Conservation (phyloP, 352 stramenopile genomes). For the Nothophytophthora sp. region DNA sequence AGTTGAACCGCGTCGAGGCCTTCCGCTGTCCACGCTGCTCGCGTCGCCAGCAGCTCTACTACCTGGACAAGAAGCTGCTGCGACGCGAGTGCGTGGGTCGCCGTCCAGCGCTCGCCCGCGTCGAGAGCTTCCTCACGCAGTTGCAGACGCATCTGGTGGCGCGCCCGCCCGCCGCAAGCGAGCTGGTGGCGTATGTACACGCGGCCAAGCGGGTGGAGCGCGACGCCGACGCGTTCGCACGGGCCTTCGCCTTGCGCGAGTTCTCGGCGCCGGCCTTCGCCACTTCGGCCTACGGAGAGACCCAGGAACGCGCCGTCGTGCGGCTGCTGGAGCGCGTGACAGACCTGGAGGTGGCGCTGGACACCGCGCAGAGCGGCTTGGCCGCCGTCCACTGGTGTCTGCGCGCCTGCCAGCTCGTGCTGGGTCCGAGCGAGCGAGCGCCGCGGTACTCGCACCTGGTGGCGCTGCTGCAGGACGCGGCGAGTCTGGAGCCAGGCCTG, state of each 20-base stretch:
- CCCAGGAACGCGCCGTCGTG: conserved; percentile 26
- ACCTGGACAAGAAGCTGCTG: conserved; percentile 63
- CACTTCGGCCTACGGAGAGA: conserved; percentile 34
- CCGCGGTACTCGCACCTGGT: conserved; percentile 75
- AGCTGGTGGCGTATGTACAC: conserved; percentile 59
- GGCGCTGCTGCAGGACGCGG: conserved; percentile 56
- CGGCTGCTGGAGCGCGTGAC: conserved; percentile 65
- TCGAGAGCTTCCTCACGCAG: conserved; percentile 59
- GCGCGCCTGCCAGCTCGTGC: conserved; percentile 64
- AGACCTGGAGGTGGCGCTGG: conserved; percentile 55
- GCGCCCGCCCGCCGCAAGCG: conserved; percentile 42
- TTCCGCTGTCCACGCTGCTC: conserved; percentile 76
- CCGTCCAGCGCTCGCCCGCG: conserved; percentile 46
- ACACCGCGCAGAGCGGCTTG: conserved; percentile 51
- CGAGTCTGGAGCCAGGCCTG: conserved; percentile 42
- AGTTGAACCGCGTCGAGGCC: conserved; percentile 65
- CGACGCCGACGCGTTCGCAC: conserved; percentile 35
- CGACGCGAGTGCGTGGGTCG: conserved; percentile 42
- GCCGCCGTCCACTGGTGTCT: conserved; percentile 79
- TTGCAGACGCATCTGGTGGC: conserved; percentile 59
- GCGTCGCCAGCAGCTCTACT: conserved; percentile 66
- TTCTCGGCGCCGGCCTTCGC: conserved; percentile 58
- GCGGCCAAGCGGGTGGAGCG: conserved; percentile 41
- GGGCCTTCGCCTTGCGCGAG: conserved; percentile 38
- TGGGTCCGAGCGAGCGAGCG: conserved; percentile 37